These are phyloP conservation scores for Crataegus laevigata DNA, from an alignment of 306 rosid genomes.

Conservation along the genomic window DNA sequence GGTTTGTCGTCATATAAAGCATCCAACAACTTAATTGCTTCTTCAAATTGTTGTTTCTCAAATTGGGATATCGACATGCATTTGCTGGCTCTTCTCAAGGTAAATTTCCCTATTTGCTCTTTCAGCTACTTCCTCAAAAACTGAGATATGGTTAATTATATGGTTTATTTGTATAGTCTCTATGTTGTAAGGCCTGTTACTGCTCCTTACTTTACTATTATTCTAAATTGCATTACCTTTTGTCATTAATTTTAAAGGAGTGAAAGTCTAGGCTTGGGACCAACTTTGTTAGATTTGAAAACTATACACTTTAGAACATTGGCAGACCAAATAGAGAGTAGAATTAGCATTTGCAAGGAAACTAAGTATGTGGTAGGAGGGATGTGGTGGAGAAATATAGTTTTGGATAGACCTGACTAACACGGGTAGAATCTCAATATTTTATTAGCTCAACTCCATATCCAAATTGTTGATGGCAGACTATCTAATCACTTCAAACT, in stretches of 20 bases:
- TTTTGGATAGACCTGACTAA: neutral
- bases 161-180: neutral
- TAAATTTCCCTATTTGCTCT: slow-evolving; percentile 17
- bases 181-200: neutral
- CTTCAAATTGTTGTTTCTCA: slow-evolving; percentile 75
- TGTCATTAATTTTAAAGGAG: neutral
- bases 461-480: neutral
- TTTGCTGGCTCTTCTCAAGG: slow-evolving; percentile 80
- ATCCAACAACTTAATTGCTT: slow-evolving; percentile 59
- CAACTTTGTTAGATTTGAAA: neutral
- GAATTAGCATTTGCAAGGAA: neutral
- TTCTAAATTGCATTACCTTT: neutral
- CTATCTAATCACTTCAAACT: neutral
- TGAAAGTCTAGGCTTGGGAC: neutral
- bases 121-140: neutral
- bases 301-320: neutral
- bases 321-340: neutral
- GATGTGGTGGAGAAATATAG: neutral
- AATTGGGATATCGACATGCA: slow-evolving; percentile 70
- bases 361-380: neutral
- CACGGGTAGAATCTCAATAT: neutral
- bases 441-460: neutral
- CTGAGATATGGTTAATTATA: neutral
- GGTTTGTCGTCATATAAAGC: slow-evolving; percentile 73
- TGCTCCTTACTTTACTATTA: neutral